These are phyloP conservation scores for Tilletia horrida DNA, from an alignment of 1,284 basidiomycete genomes.

Conservation along the genomic window DNA sequence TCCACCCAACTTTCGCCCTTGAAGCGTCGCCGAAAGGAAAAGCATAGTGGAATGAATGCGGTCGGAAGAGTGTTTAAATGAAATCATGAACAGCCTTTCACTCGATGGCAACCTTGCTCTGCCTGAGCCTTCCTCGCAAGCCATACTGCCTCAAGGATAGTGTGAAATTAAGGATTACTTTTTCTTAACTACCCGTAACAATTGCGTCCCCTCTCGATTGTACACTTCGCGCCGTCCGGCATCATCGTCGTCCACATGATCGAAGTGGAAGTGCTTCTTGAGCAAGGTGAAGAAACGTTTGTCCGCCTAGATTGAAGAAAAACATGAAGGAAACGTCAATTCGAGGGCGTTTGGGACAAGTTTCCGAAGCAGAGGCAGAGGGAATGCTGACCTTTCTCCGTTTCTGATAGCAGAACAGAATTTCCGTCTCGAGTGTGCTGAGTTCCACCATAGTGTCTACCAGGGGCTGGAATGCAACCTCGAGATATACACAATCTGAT, in stretches of 20 bases:
- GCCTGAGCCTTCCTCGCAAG: too few species aligned
- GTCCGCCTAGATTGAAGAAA: slow-evolving; percentile 66
- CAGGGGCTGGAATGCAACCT: slow-evolving; percentile 77
- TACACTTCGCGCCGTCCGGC: slow-evolving; percentile 31
- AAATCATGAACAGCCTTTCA: too few species aligned
- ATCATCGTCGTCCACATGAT: slow-evolving; percentile 60
- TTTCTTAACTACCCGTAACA: slow-evolving; percentile 22
- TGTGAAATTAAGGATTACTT: background rate
- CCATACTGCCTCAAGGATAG: background rate
- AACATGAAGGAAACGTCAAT: slow-evolving; percentile 1
- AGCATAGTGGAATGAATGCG: background rate
- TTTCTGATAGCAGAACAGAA: slow-evolving; percentile 87
- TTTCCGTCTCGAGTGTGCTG: slow-evolving; percentile 57
- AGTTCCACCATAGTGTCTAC: slow-evolving; percentile 74
- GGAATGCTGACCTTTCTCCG: slow-evolving; percentile 73
- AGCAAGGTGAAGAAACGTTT: slow-evolving; percentile 80
- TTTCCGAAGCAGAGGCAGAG: too few species aligned
- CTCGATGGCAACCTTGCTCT: too few species aligned
- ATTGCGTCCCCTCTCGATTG: slow-evolving; percentile 41
- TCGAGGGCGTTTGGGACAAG: too few species aligned
- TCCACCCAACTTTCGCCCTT: slow-evolving; percentile 26
- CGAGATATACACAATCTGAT: slow-evolving; percentile 93
- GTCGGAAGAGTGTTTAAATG: too few species aligned
- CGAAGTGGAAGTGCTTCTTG: slow-evolving; percentile 77
- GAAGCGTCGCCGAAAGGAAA: too few species aligned